Conservation (phyloP, 2,329 filamentous ascomycete species). For the Penicillium crustosum region DNA sequence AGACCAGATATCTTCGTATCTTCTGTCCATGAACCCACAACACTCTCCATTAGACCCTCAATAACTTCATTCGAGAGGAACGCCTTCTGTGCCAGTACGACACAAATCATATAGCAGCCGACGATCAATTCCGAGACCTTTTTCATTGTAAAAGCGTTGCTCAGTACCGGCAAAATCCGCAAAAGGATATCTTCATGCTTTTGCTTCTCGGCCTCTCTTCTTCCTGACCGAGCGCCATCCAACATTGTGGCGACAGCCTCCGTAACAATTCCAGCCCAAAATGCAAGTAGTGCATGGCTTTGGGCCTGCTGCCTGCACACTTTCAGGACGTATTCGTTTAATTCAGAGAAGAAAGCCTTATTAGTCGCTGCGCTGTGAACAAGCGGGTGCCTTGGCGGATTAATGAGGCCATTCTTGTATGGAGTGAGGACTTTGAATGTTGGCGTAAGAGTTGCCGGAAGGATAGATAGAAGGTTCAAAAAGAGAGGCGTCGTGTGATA, state of each 20-base stretch:
- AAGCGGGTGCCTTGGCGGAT: constrained; percentile 75
- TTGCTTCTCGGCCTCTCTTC: constrained; percentile 72
- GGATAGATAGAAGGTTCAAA: constrained; percentile 78
- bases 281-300: constrained; percentile 75
- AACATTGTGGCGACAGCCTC: constrained; percentile 83
- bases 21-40: constrained; percentile 72
- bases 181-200: constrained; percentile 77
- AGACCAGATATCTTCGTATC: constrained; percentile 73
- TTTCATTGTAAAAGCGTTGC: constrained; percentile 73
- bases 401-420: constrained; percentile 75
- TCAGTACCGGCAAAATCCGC: constrained; percentile 67
- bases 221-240: constrained; percentile 72
- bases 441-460: constrained; percentile 69
- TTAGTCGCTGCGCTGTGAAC: constrained; percentile 82
- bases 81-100: constrained; percentile 81
- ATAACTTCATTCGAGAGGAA: constrained; percentile 75
- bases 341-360: constrained; percentile 68
- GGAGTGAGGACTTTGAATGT: constrained; percentile 83
- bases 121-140: constrained; percentile 76
- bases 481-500: constrained; percentile 88
- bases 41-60: constrained; percentile 86
- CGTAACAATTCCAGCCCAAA: constrained; percentile 87
- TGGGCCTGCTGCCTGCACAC: constrained; percentile 70
- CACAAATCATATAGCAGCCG: constrained; percentile 86
- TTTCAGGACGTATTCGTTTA: constrained; percentile 77